Evolutionary conservation across 345 rosid genomes (phyloP).

Genomic region (Dovyalis caffra): DNA sequence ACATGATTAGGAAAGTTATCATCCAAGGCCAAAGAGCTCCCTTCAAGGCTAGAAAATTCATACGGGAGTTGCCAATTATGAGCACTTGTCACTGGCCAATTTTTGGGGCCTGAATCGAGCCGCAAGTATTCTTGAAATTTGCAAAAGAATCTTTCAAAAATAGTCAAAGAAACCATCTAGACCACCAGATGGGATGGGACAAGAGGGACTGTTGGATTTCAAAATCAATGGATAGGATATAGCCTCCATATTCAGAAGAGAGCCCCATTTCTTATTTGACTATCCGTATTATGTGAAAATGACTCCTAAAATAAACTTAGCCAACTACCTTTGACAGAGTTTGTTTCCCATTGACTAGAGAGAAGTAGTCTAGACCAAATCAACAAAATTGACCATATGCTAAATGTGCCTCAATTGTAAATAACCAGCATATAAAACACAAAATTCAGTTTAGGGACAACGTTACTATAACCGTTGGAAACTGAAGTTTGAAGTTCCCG

Average conservation of each 20-base stretch:
- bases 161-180: too few species aligned
- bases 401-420: not conserved
- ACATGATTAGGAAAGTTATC: too few species aligned
- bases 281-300: not conserved
- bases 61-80: too few species aligned
- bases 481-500: slow-evolving; percentile 9
- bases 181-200: too few species aligned
- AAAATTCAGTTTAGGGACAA: not conserved
- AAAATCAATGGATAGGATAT: not conserved
- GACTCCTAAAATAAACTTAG: not conserved
- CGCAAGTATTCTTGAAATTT: too few species aligned
- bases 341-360: not conserved
- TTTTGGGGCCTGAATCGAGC: too few species aligned
- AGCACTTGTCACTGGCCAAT: too few species aligned
- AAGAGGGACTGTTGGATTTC: too few species aligned
- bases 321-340: not conserved
- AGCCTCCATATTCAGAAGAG: not conserved
- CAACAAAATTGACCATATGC: slow-evolving; percentile 25
- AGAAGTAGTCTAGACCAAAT: not conserved
- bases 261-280: not conserved
- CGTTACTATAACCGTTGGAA: slow-evolving; percentile 4
- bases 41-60: too few species aligned
- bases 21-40: too few species aligned
- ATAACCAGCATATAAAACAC: not conserved
- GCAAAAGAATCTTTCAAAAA: too few species aligned